Conservation (phyloP, 2,329 filamentous ascomycete species). For the Diaporthe vaccinii region DNA sequence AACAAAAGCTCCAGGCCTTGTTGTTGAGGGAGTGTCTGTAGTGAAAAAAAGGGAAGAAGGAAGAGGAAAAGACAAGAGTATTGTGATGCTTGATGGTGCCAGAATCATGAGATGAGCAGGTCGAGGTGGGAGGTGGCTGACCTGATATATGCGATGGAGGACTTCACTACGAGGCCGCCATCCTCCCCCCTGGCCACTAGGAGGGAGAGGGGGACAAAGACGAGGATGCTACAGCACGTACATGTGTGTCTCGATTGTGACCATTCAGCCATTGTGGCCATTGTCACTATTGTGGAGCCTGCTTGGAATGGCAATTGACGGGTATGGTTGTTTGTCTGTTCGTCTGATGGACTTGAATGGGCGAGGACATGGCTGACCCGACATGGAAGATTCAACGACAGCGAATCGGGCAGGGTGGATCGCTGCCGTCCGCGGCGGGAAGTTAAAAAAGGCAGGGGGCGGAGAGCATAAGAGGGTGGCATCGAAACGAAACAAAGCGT, state of each 20-base stretch:
- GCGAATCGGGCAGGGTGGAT: slow-evolving; percentile 24
- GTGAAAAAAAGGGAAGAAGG: slow-evolving; percentile 3
- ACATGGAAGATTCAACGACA: not conserved
- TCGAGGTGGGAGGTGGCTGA: slow-evolving; percentile 4
- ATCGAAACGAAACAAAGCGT: slow-evolving; percentile 27
- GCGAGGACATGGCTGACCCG: slow-evolving; percentile 5
- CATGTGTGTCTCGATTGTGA: not conserved
- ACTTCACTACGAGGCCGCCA: not conserved
- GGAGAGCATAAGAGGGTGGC: slow-evolving; percentile 4
- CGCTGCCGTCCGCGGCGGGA: slow-evolving; percentile 22
- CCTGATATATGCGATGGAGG: slow-evolving; percentile 15
- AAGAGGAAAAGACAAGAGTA: slow-evolving; percentile 16
- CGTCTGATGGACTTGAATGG: slow-evolving; percentile 5
- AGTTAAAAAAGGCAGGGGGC: slow-evolving; percentile 8
- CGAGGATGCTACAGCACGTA: not conserved
- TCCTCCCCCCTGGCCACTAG: not conserved
- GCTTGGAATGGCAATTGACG: not conserved
- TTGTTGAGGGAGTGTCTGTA: slow-evolving; percentile 31
- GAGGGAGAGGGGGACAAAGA: not conserved
- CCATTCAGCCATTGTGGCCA: not conserved
- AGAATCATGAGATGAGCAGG: slow-evolving; percentile 26
- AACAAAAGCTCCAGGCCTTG: slow-evolving; percentile 33
- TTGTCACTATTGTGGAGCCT: slow-evolving; percentile 9
- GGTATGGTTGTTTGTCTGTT: slow-evolving; percentile 19
- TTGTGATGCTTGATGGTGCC: slow-evolving; percentile 21